A percentile compares a stretch with the other conserved stretches of the same genome.
Conservation (phyloP, 1,139 yeast species). For the Magnusiomyces sp. region DNA sequence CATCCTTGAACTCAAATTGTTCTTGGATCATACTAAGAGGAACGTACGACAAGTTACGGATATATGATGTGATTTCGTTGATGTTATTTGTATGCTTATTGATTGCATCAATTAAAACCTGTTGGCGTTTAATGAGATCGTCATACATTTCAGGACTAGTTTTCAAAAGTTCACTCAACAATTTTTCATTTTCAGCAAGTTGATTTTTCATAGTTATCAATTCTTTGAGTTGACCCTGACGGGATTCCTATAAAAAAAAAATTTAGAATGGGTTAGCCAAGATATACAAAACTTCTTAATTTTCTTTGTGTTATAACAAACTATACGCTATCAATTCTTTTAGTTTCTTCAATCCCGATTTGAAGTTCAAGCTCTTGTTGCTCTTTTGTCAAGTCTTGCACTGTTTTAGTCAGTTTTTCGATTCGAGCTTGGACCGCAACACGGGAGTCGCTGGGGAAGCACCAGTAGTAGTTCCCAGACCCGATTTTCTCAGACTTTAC, state of each 20-base stretch:
- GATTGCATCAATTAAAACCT: conserved; percentile 11
- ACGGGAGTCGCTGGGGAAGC: conserved; percentile 37
- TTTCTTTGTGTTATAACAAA: no score
- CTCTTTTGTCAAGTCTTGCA: no score
- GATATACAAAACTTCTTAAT: no score
- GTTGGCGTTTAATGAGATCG: conserved; percentile 12
- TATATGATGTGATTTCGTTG: conserved; percentile 22
- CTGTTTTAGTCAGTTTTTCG: conserved; percentile 12
- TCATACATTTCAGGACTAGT: conserved; percentile 18
- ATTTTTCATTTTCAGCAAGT: background rate
- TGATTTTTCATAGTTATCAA: background rate
- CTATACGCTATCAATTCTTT: no score
- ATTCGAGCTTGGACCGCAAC: conserved; percentile 15
- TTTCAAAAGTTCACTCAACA: no score
- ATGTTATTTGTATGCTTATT: conserved; percentile 28
- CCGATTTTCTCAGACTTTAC: conserved; percentile 49
- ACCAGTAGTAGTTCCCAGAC: conserved; percentile 45
- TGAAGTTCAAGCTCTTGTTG: no score
- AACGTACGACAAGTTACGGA: conserved; percentile 19
- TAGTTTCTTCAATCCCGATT: no score
- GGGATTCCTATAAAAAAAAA: background rate
- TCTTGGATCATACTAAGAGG: conserved; percentile 18
- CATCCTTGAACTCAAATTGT: conserved; percentile 28
- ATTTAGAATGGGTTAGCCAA: background rate
- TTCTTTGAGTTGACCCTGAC: background rate